phyloP scores from a whole-genome alignment of 2,329 filamentous ascomycete species.

The Apiospora malaysiana region DNA sequence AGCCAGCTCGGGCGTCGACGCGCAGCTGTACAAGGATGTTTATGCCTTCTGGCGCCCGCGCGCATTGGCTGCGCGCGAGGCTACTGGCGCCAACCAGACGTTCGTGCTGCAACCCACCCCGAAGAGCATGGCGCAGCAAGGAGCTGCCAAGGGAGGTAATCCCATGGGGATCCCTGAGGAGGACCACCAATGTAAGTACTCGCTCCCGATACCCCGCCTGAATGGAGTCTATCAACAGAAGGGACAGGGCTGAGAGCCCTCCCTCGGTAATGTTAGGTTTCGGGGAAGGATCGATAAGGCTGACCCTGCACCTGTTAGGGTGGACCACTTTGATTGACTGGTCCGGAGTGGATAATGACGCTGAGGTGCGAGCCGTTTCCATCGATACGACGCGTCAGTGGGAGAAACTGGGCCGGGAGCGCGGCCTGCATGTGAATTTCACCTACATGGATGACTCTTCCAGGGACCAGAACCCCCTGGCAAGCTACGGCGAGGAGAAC shows the following conservation, averaged over 20 bases:
- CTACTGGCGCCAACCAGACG: conserved; percentile 32
- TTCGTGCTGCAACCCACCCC: conserved; percentile 28
- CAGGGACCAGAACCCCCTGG: conserved; percentile 31
- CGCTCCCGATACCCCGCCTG: too few relatives aligned
- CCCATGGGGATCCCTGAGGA: conserved; percentile 25
- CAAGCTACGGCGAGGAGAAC: background rate
- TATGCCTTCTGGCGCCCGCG: conserved; percentile 30
- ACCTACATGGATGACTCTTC: conserved; percentile 24
- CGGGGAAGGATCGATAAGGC: too few relatives aligned
- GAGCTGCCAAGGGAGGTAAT: conserved; percentile 27
- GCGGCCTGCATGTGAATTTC: background rate
- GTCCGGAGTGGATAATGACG: conserved; percentile 26
- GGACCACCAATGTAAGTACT: conserved; percentile 28
- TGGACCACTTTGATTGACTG: conserved; percentile 31
- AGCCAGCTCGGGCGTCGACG: conserved; percentile 28
- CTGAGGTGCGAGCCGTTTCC: conserved; percentile 24
- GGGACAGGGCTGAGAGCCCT: too few relatives aligned
- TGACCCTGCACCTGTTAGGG: conserved; percentile 25
- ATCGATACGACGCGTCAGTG: conserved; percentile 25
- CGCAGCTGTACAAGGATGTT: conserved; percentile 32
- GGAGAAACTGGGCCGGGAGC: conserved; percentile 7
- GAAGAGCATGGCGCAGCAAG: conserved; percentile 17
- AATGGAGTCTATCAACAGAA: too few relatives aligned
- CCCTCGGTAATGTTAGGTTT: too few relatives aligned
- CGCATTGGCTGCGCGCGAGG: conserved; percentile 23